A percentile compares a stretch with the other conserved stretches of the same genome.
Evolutionary conservation across 345 rosid species (phyloP).

Genomic region (Melaleuca alternifolia): DNA sequence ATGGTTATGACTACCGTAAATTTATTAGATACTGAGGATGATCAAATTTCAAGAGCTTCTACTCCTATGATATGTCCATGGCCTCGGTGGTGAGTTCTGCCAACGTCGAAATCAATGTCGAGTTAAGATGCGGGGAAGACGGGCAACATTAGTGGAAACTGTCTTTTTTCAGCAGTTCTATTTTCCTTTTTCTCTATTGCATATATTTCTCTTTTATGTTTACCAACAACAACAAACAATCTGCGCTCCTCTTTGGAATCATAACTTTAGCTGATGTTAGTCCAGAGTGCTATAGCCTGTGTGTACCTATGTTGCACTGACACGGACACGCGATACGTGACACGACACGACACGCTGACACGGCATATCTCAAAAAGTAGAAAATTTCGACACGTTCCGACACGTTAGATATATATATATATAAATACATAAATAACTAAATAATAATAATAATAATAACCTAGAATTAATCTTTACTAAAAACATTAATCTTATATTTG

Average conservation of each 20-base stretch:
- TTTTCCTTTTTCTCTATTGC: background rate
- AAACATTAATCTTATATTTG: too few relatives aligned
- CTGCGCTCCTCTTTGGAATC: too few relatives aligned
- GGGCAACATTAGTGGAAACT: background rate
- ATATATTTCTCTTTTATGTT: background rate
- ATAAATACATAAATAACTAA: too few relatives aligned
- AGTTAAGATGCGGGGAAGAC: background rate
- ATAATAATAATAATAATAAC: too few relatives aligned
- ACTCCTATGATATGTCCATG: background rate
- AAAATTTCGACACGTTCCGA: too few relatives aligned
- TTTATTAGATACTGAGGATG: background rate
- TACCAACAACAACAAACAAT: background rate
- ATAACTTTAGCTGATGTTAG: too few relatives aligned
- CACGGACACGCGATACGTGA: too few relatives aligned
- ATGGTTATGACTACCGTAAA: background rate
- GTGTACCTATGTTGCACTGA: too few relatives aligned
- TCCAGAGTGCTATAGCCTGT: background rate
- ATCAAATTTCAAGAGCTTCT: background rate
- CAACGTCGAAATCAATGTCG: background rate
- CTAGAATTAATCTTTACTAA: too few relatives aligned
- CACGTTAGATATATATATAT: too few relatives aligned
- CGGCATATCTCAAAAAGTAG: too few relatives aligned
- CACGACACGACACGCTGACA: too few relatives aligned
- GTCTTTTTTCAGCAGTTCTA: background rate
- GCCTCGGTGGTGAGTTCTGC: background rate